These are phyloP conservation scores for Caryopteris hybrid DNA, from an alignment of 305 asterid genomes.

Conservation along the genomic window DNA sequence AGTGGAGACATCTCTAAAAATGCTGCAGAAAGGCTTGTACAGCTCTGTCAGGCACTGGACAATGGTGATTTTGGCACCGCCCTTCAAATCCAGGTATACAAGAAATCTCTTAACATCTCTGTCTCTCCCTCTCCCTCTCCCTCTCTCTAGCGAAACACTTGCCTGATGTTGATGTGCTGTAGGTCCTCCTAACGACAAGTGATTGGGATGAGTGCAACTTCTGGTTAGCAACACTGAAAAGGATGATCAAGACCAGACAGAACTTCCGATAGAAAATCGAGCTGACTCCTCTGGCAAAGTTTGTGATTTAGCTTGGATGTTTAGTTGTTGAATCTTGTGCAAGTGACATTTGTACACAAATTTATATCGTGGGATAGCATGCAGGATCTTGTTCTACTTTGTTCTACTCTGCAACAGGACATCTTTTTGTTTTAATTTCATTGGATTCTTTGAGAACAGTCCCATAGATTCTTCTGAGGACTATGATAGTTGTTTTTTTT, in stretches of 20 bases:
- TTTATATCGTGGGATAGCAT: constrained; percentile 28
- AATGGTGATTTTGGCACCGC: constrained; percentile 76
- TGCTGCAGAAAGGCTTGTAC: constrained; percentile 92
- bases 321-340: constrained; percentile 30
- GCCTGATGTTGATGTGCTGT: constrained; percentile 10
- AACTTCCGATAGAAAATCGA: constrained; percentile 51
- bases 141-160: background rate
- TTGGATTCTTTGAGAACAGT: constrained; percentile 25
- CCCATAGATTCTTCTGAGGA: constrained; percentile 19
- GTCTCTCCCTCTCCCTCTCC: background rate
- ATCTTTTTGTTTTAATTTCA: constrained; percentile 16
- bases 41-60: constrained; percentile 87
- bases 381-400: constrained; percentile 24
- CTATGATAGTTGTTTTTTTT: background rate
- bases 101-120: background rate
- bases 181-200: constrained; percentile 92
- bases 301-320: constrained; percentile 28
- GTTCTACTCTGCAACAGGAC: constrained; percentile 9
- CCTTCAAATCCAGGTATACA: constrained; percentile 81
- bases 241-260: constrained; percentile 95
- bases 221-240: constrained; percentile 90
- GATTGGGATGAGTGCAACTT: constrained; percentile 99
- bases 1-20: constrained; percentile 89
- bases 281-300: background rate
- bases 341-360: constrained; percentile 35